Conservation (phyloP, 306 rosid genomes). For the Gillenia trifoliata region DNA sequence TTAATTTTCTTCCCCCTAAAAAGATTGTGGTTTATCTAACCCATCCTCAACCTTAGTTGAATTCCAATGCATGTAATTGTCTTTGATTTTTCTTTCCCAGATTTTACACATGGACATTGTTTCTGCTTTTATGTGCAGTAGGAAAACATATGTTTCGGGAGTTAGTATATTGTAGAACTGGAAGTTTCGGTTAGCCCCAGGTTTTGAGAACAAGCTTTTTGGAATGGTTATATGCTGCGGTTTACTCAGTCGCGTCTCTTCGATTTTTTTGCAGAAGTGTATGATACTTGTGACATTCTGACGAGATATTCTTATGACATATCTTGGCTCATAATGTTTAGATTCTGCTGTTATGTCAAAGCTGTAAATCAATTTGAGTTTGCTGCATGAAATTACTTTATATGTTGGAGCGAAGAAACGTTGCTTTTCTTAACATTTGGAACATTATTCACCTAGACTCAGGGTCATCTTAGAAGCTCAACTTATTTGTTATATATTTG, state of each 20-base stretch:
- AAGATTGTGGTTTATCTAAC: too few species aligned
- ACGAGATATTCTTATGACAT: background rate
- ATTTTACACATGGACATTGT: background rate
- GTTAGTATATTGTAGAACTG: background rate
- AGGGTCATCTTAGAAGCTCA: background rate
- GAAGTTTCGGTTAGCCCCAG: background rate
- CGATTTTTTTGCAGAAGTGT: background rate
- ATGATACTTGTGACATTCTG: background rate
- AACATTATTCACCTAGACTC: background rate
- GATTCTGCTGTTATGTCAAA: background rate
- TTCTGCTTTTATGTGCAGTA: background rate
- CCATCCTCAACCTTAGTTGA: too few species aligned
- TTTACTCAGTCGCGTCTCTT: background rate
- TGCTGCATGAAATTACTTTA: background rate
- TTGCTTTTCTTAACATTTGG: background rate
- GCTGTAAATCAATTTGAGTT: background rate
- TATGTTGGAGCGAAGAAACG: background rate
- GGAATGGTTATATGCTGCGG: background rate
- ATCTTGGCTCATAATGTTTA: background rate
- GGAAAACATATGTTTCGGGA: background rate
- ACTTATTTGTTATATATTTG: background rate
- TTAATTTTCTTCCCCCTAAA: too few species aligned
- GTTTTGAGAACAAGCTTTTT: background rate
- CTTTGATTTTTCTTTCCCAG: background rate
- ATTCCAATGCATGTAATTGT: slow-evolving; percentile 81